A percentile compares a stretch with the other conserved stretches of the same genome.
These are phyloP conservation scores for Discostella stelligera DNA, from an alignment of 352 stramenopile genomes.

Conservation along the genomic window DNA sequence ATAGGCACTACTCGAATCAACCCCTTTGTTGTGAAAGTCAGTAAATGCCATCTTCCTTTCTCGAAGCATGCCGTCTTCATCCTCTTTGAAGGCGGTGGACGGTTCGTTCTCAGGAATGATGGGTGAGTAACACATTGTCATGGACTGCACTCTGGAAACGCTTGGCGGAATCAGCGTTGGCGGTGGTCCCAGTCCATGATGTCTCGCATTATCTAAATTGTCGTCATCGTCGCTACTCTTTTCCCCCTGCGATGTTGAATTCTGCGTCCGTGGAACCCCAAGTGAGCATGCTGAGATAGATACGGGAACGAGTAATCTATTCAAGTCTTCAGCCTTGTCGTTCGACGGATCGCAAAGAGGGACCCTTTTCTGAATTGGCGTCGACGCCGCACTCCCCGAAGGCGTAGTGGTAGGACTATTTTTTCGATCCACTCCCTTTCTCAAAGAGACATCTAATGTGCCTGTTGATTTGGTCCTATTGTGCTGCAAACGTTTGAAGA, in stretches of 20 bases:
- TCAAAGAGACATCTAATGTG: constrained; percentile 47
- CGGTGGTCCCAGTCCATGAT: constrained; percentile 19
- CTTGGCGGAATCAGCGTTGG: constrained; percentile 10
- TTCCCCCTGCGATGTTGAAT: constrained; percentile 11
- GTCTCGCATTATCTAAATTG: constrained; percentile 20
- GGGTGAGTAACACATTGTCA: constrained; percentile 34
- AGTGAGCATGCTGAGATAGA: constrained; percentile 14
- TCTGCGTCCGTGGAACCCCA: neutral
- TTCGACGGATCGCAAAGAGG: constrained; percentile 10
- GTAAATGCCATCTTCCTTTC: constrained; percentile 78
- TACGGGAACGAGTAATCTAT: constrained; percentile 9
- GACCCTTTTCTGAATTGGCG: constrained; percentile 8
- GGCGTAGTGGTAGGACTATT: constrained; percentile 46
- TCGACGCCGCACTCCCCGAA: constrained; percentile 31
- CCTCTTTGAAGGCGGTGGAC: constrained; percentile 14
- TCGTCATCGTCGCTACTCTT: constrained; percentile 2
- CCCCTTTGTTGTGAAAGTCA: constrained; percentile 77
- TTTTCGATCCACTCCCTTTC: constrained; percentile 39
- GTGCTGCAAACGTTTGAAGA: constrained; percentile 40
- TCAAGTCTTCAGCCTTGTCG: constrained; percentile 26
- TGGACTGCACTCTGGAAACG: constrained; percentile 39
- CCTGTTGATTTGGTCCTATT: constrained; percentile 44
- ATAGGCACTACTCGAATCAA: constrained; percentile 73
- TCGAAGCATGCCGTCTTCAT: constrained; percentile 37
- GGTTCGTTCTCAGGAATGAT: constrained; percentile 41